These are phyloP conservation scores for Penicillium paneum DNA, from an alignment of 2,329 filamentous ascomycete species.

Conservation along the genomic window DNA sequence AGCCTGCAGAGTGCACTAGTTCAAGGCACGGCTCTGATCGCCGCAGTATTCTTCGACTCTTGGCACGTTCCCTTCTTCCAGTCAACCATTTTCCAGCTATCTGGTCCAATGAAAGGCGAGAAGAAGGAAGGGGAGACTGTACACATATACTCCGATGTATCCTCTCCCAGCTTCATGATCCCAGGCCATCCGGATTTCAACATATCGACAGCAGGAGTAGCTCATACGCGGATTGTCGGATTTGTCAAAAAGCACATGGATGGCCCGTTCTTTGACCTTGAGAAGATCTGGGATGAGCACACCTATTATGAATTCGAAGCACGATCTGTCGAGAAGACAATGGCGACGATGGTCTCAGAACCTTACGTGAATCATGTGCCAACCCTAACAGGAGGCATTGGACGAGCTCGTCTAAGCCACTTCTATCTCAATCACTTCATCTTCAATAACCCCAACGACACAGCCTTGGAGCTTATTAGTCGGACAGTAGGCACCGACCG, in stretches of 20 bases:
- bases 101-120: background rate
- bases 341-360: conserved; percentile 77
- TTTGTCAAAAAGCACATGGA: conserved; percentile 63
- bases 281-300: conserved; percentile 77
- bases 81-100: conserved; percentile 19
- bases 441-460: conserved; percentile 67
- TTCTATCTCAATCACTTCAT: conserved; percentile 76
- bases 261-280: conserved; percentile 70
- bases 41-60: conserved; percentile 19
- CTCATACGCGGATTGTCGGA: conserved; percentile 63
- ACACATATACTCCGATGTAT: conserved; percentile 48
- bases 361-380: conserved; percentile 78
- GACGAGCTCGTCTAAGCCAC: conserved; percentile 57
- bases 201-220: conserved; percentile 55
- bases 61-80: conserved; percentile 10
- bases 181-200: conserved; percentile 54
- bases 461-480: conserved; percentile 65
- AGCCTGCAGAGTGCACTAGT: conserved; percentile 7
- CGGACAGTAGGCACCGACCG: conserved; percentile 70
- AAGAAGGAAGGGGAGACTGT: background rate
- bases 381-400: conserved; percentile 68
- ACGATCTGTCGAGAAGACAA: conserved; percentile 67
- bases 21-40: conserved; percentile 1
- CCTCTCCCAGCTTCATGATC: conserved; percentile 46
- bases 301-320: conserved; percentile 68